phyloP scores from a whole-genome alignment of 2,329 filamentous ascomycete species.

The Paracamarosporium sp. region DNA sequence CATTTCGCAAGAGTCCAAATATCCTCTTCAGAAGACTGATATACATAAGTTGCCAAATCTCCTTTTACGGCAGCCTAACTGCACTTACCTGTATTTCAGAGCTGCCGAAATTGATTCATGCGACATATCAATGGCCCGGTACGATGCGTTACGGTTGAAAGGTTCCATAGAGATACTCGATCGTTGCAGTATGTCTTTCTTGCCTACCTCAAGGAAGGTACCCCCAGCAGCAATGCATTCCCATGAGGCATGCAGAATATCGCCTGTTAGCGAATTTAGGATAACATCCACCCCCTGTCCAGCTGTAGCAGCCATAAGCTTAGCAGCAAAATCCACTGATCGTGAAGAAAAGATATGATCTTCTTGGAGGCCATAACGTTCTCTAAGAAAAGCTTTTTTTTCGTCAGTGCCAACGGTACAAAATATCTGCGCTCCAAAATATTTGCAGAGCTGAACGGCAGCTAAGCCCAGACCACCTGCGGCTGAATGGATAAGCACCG shows the following conservation, averaged over 20 bases:
- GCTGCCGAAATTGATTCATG: no score
- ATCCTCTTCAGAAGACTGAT: not conserved
- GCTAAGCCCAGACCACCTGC: no score
- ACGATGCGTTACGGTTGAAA: constrained; percentile 12
- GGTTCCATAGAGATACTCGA: constrained; percentile 18
- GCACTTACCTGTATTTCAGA: no score
- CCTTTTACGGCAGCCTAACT: no score
- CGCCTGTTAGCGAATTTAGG: constrained; percentile 35
- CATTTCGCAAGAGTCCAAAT: not conserved
- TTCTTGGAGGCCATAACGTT: constrained; percentile 27
- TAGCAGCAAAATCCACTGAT: no score
- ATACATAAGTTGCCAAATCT: no score
- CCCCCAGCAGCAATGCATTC: constrained; percentile 47
- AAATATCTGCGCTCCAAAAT: no score
- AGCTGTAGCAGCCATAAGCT: no score
- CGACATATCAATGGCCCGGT: constrained; percentile 7
- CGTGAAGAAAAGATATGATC: constrained; percentile 36
- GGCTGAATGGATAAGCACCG: no score
- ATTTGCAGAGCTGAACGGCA: no score
- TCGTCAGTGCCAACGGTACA: no score
- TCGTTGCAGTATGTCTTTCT: constrained; percentile 17
- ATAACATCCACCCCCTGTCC: constrained; percentile 29
- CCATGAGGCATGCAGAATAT: constrained; percentile 48
- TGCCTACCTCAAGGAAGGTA: constrained; percentile 19
- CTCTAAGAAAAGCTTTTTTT: no score